Evolutionary conservation across 1,284 basidiomycete species (phyloP).

Genomic region (Pseudozyma pruni): DNA sequence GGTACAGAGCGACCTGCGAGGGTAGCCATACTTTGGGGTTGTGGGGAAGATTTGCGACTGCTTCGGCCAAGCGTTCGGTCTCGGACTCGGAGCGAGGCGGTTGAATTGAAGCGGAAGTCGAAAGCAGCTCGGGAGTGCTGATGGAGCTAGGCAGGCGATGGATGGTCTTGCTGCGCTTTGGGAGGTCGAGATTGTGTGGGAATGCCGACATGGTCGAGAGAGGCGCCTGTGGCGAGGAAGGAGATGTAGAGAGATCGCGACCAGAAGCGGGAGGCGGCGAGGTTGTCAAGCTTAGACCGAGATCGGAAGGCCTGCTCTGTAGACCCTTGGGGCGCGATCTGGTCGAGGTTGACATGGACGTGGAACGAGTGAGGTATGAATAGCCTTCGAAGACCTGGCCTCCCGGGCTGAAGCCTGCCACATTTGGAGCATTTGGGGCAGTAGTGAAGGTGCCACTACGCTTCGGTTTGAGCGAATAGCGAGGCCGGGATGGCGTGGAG

Average conservation of each 20-base stretch:
- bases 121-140: constrained; percentile 21
- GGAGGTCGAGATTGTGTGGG: constrained; percentile 14
- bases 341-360: constrained; percentile 57
- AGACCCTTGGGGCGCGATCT: constrained; percentile 51
- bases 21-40: constrained; percentile 61
- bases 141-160: constrained; percentile 27
- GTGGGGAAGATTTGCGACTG: constrained; percentile 41
- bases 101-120: constrained; percentile 6
- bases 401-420: constrained; percentile 59
- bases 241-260: constrained; percentile 11
- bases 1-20: constrained; percentile 61
- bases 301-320: constrained; percentile 18
- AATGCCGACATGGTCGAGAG: constrained; percentile 5
- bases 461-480: constrained; percentile 29
- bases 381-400: constrained; percentile 57
- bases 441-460: constrained; percentile 21
- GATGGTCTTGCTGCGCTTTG: constrained; percentile 25
- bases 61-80: constrained; percentile 32
- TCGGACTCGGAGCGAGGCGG: constrained; percentile 26
- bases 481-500: constrained; percentile 44
- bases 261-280: constrained; percentile 7
- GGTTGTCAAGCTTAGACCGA: neutral
- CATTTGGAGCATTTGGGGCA: constrained; percentile 18
- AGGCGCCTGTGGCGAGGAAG: constrained; percentile 21
- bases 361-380: constrained; percentile 56